Percentiles rank a stretch among this genome's conserved stretches.
phyloP scores from a whole-genome alignment of 176 grass and related monocot genomes.

The Hordeum marinum region DNA sequence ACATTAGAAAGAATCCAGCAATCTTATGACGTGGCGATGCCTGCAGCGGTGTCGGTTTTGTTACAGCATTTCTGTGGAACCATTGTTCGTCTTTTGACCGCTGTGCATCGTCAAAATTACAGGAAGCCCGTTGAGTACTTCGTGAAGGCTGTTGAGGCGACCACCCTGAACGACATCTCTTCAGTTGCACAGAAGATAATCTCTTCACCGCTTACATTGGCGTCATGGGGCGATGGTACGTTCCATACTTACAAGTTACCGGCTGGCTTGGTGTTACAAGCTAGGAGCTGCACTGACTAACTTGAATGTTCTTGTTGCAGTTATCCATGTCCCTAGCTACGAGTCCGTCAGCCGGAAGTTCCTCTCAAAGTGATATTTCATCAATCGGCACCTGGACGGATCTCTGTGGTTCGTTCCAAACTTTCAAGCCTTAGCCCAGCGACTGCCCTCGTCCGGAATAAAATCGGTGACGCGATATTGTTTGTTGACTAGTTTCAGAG shows the following conservation, averaged over 20 bases:
- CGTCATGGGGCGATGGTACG: slow-evolving; percentile 84
- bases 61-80: background rate
- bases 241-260: background rate
- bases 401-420: background rate
- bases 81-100: background rate
- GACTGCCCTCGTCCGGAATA: background rate
- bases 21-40: background rate
- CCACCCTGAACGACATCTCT: slow-evolving; percentile 58
- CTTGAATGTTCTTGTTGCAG: slow-evolving; percentile 32
- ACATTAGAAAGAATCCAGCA: background rate
- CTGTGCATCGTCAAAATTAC: background rate
- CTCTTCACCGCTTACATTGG: slow-evolving; percentile 75
- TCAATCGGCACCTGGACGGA: background rate
- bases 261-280: background rate
- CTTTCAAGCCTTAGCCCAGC: background rate
- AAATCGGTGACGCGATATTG: background rate
- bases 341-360: slow-evolving; percentile 73
- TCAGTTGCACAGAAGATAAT: slow-evolving; percentile 56
- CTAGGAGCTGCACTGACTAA: background rate
- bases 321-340: slow-evolving; percentile 68
- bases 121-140: slow-evolving; percentile 77
- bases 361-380: slow-evolving; percentile 23
- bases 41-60: background rate
- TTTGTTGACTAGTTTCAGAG: background rate
- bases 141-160: slow-evolving; percentile 52